A percentile compares a stretch with the other conserved stretches of the same genome.
phyloP scores from a whole-genome alignment of 306 rosid species.

The Cicer yamashitae region DNA sequence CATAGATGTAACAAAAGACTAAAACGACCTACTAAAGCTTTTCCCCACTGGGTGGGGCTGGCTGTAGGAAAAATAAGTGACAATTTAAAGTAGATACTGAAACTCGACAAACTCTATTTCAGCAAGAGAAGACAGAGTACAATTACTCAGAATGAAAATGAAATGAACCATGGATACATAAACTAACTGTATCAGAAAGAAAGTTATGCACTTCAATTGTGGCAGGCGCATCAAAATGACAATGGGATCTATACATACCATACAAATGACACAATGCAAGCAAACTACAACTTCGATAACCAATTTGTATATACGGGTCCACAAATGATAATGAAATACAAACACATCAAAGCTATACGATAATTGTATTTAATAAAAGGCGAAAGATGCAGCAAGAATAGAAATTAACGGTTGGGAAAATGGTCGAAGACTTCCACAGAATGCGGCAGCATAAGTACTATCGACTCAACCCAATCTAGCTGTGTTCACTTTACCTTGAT shows the following conservation, averaged over 20 bases:
- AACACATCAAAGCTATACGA: conserved; percentile 30
- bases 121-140: conserved; percentile 27
- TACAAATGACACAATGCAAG: conserved; percentile 35
- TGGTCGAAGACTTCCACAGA: conserved; percentile 25
- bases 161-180: conserved; percentile 19
- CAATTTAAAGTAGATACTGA: conserved; percentile 36
- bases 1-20: conserved; percentile 8
- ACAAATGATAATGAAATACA: conserved; percentile 25
- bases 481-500: background rate
- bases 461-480: too few species aligned
- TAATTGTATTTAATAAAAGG: conserved; percentile 17
- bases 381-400: conserved; percentile 14
- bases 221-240: conserved; percentile 25
- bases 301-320: conserved; percentile 8
- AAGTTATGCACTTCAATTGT: conserved; percentile 31
- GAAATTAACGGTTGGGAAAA: background rate
- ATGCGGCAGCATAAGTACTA: background rate
- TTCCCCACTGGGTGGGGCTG: background rate
- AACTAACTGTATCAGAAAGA: conserved; percentile 35
- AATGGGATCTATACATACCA: conserved; percentile 4
- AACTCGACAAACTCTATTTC: conserved; percentile 30
- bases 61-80: conserved; percentile 5
- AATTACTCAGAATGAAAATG: conserved; percentile 8
- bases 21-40: background rate
- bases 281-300: conserved; percentile 26